These are phyloP conservation scores for Auricularia sp. DNA, from an alignment of 768 basidiomycete genomes.

Conservation along the genomic window DNA sequence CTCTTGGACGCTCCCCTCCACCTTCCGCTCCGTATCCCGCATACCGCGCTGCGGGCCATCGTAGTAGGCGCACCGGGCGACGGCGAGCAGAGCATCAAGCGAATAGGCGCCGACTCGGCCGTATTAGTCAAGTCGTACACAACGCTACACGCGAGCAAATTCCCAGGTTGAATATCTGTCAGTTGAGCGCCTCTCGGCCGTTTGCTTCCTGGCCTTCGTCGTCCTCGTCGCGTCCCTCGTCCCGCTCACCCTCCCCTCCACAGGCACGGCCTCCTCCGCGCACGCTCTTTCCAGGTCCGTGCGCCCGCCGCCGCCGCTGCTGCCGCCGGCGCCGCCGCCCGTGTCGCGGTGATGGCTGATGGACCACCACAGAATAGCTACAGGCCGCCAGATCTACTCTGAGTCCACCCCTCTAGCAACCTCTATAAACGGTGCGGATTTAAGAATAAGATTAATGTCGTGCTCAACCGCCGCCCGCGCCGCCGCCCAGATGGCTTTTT, in stretches of 20 bases:
- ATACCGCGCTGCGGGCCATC: background rate
- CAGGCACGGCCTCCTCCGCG: conserved; percentile 68
- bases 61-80: background rate
- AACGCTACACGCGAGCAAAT: background rate
- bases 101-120: background rate
- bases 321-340: background rate
- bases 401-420: no score
- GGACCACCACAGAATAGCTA: background rate
- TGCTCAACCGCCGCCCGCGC: conserved; percentile 3
- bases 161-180: background rate
- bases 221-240: background rate
- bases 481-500: conserved; percentile 6
- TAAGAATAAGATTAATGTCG: conserved; percentile 5
- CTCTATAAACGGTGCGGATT: background rate
- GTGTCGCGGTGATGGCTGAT: background rate
- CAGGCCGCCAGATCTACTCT: background rate
- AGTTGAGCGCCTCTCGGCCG: background rate
- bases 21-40: background rate
- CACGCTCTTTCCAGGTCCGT: background rate
- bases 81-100: background rate
- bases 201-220: background rate
- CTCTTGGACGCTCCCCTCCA: background rate
- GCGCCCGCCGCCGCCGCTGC: background rate
- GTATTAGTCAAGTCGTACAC: background rate
- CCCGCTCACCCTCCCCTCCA: conserved; percentile 10